These are phyloP conservation scores for Scheffersomyces ergatensis DNA, from an alignment of 805 yeast genomes.

Conservation along the genomic window DNA sequence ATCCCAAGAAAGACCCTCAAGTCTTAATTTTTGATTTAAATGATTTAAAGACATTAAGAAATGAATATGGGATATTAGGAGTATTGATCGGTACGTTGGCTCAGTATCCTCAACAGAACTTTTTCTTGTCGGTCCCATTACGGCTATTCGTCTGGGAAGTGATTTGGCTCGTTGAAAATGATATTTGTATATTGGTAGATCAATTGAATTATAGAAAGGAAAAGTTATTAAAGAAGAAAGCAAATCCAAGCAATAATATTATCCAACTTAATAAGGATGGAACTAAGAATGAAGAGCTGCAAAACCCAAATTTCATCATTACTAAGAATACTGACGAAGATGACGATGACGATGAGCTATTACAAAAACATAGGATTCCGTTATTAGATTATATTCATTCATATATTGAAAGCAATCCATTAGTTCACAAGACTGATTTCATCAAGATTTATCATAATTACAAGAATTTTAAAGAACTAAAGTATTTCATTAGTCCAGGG, in stretches of 20 bases:
- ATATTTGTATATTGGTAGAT: slow-evolving; percentile 44
- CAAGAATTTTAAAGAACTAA: slow-evolving; percentile 38
- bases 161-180: slow-evolving; percentile 53
- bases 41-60: slow-evolving; percentile 53
- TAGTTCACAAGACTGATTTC: slow-evolving; percentile 1
- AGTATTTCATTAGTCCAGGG: slow-evolving; percentile 74
- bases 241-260: slow-evolving; percentile 4
- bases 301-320: not conserved
- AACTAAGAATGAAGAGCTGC: not conserved
- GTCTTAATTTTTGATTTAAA: slow-evolving; percentile 61
- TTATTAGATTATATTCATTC: not conserved
- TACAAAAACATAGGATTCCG: slow-evolving; percentile 6
- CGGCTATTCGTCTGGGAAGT: slow-evolving; percentile 73
- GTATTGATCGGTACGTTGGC: slow-evolving; percentile 81
- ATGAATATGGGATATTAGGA: slow-evolving; percentile 64
- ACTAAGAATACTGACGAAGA: not conserved
- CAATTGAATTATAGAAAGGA: slow-evolving; percentile 19
- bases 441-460: slow-evolving; percentile 20
- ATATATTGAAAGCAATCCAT: slow-evolving; percentile 1
- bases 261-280: not conserved
- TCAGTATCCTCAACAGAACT: slow-evolving; percentile 88
- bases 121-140: slow-evolving; percentile 82
- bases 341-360: slow-evolving; percentile 5
- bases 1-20: slow-evolving; percentile 11
- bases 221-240: slow-evolving; percentile 6